Evolutionary conservation across 495 filamentous ascomycete genomes (phyloP), one percentile per base, ranked within the genome.

Genomic region (Neurospora africana): DNA sequence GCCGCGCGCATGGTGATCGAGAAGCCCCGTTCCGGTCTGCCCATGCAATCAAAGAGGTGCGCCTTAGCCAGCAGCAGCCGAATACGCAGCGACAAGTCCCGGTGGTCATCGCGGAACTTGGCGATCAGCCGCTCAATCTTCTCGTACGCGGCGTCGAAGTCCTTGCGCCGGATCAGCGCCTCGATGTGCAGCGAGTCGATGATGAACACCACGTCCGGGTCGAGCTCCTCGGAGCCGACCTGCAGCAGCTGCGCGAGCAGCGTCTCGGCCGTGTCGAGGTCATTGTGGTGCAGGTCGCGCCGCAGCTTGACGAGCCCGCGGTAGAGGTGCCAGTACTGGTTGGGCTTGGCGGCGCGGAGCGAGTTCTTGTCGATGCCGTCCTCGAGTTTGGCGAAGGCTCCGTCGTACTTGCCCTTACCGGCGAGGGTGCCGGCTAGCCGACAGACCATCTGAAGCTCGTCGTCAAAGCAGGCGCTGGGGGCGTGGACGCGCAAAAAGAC

Each of bases 1-100:
- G 92, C 92, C 3, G 94, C 95, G 27, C 92, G 86, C 76, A 98
- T 84, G 23, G 90, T 90, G 21, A 97, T 84, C 5, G 91, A 93
- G 77, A 98, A 95, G 1, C 92, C 95, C 74, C 90, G 91, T 72
- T 94, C 89, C 0, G 94, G 88, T 6, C 90, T 89, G 21, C 91
- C 91, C 71, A 86, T 86, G 77, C 86, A 86, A 68, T 89, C 87
- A 74, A 93, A 90, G 13, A 97, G 85, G 13, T 87, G 84, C 1
- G 91, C 92, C 79, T 98, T 98, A 67, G 89, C 77, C 30, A 89
- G 87, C 36, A 98, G 89, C 2, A 97, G 83, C 65, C 89, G 88
- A 68, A 97, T 84, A 72, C 92, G 90, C 17, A 91, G 85, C 43
- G 90, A 84, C 11, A 95, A 84, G 78, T 99, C 95, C 61, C 89